Conservation (phyloP, 108 stramenopile species). For the Epipyxis sp. region DNA sequence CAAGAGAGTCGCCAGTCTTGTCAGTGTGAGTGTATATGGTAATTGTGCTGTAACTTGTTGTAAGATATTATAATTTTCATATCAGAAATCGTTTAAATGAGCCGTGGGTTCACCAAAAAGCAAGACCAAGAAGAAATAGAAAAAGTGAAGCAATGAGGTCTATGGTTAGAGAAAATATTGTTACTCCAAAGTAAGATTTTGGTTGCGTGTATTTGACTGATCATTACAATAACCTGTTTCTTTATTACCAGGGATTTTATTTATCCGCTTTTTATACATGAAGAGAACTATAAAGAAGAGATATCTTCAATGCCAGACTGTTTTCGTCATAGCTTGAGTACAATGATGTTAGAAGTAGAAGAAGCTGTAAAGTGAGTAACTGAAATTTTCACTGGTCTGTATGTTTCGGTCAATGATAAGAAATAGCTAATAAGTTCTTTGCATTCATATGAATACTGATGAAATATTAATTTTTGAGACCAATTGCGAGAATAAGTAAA, state of each 20-base stretch:
- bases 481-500: no score
- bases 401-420: no score
- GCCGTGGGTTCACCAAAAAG: constrained; percentile 48
- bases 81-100: constrained; percentile 14
- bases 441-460: no score
- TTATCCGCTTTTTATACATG: constrained; percentile 96
- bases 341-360: constrained; percentile 84
- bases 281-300: constrained; percentile 71
- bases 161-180: constrained; percentile 92
- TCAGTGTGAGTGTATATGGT: background rate
- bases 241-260: constrained; percentile 69
- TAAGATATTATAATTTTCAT: background rate
- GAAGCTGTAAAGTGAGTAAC: constrained; percentile 62
- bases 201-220: background rate
- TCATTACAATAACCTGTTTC: constrained; percentile 3
- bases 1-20: background rate
- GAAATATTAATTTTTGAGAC: no score
- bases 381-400: background rate
- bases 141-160: constrained; percentile 81
- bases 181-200: constrained; percentile 69
- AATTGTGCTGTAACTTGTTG: background rate
- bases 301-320: constrained; percentile 95
- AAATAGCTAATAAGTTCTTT: no score
- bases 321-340: constrained; percentile 72
- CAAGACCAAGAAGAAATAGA: constrained; percentile 88